Base-by-base conservation (phyloP, 2,329 filamentous ascomycete species). In the Colletotrichum sojae region DNA sequence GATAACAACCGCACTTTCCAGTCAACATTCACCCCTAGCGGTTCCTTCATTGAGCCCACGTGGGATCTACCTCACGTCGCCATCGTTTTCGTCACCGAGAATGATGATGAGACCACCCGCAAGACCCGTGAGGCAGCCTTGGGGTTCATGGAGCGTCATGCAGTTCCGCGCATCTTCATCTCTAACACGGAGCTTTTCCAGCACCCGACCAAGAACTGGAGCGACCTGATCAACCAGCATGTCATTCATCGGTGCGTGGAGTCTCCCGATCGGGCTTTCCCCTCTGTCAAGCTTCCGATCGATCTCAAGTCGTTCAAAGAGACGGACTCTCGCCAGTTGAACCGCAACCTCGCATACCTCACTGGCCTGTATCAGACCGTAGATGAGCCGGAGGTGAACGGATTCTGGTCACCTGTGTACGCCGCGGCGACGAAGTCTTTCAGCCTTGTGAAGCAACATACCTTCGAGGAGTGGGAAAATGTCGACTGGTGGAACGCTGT, bases 281-380 rank as follows among this genome's bases (percentile, higher is more conserved):
- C 80, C 22, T 78, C 83, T 60, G 78, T 80, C 62, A 79, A 83
- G 46, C 74, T 86, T 16, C 85, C 85, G 6, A 83, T 87, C 61
- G 84, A 87, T 71, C 75, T 86, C 18, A 74, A 75, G 2, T 85
- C 83, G 12, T 87, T 87, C 71, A 76, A 84, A 64, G 84, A 84
- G 67, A 83, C 87, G 67, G 84, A 87, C 72, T 81, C 83, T 31
- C 79, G 84, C 56, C 85, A 87, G 75, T 83, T 87, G 81, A 87
- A 87, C 73, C 80, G 84, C 67, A 86, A 86, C 71, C 74, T 87
- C 22, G 83, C 85, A n/a, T 83, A 82, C 64, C 75, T 87, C 46
- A 85, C 84, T 8, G 80, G 80, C 4, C 73, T 83, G 36, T 71
- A 73, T 13, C 75, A 78, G 20, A 45, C 71, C 5, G 58, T 36